These are phyloP conservation scores for Botrytis squamosa DNA, from an alignment of 2,329 filamentous ascomycete genomes.

Conservation along the genomic window DNA sequence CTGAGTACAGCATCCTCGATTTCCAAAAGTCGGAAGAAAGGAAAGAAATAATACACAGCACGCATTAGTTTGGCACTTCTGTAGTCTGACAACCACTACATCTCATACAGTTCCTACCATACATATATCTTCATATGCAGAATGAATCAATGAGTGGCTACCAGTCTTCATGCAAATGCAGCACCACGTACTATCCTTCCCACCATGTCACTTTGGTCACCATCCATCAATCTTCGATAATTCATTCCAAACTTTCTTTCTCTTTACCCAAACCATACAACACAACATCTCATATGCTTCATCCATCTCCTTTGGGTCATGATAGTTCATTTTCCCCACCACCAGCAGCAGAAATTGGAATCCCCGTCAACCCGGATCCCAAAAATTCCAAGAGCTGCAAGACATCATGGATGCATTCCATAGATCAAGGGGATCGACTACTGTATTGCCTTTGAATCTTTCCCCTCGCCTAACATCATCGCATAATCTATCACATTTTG, in stretches of 20 bases:
- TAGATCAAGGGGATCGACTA: conserved; percentile 6
- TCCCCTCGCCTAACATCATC: not conserved
- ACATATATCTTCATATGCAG: not conserved
- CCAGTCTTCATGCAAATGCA: not conserved
- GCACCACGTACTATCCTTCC: not conserved
- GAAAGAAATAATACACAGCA: conserved; percentile 15
- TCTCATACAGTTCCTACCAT: not conserved
- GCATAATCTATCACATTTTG: conserved; percentile 17
- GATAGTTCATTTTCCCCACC: not conserved
- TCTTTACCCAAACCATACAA: conserved; percentile 9
- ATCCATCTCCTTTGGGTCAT: not conserved
- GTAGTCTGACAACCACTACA: conserved; percentile 16
- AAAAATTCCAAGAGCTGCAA: conserved; percentile 14
- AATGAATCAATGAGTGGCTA: not conserved
- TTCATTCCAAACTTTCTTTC: not conserved
- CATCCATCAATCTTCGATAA: conserved; percentile 2
- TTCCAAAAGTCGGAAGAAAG: conserved; percentile 19
- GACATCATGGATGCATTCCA: conserved; percentile 9
- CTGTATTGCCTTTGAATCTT: not conserved
- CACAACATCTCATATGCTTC: conserved; percentile 13
- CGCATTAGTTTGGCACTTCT: conserved; percentile 11
- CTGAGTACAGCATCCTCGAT: conserved; percentile 9
- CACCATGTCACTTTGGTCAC: not conserved
- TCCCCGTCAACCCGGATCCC: conserved; percentile 15
- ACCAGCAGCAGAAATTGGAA: not conserved